phyloP scores from a whole-genome alignment of 2,329 filamentous ascomycete species.

The Plectosphaerella plurivora region DNA sequence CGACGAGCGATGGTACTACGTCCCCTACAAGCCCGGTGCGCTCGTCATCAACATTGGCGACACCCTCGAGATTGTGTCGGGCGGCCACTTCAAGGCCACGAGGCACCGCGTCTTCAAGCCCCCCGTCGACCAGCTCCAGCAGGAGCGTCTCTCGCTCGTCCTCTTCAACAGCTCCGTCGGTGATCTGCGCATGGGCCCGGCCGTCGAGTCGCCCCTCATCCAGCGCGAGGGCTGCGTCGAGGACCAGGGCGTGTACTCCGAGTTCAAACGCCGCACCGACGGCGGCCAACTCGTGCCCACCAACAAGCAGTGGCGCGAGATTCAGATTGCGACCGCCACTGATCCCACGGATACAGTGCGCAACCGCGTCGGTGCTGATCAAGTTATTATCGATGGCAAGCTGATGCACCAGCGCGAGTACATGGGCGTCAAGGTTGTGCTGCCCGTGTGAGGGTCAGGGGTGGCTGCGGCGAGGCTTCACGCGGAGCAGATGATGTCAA shows the following conservation, averaged over 20 bases:
- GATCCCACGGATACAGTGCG: slow-evolving; percentile 34
- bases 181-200: slow-evolving; percentile 35
- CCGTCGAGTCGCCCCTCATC: slow-evolving; percentile 22
- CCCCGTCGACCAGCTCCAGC: slow-evolving; percentile 26
- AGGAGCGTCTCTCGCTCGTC: slow-evolving; percentile 35
- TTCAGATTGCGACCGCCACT: slow-evolving; percentile 38
- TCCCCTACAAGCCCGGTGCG: slow-evolving; percentile 35
- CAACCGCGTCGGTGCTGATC: slow-evolving; percentile 35
- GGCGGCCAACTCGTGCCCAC: slow-evolving; percentile 36
- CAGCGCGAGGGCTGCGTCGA: slow-evolving; percentile 34
- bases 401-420: slow-evolving; percentile 41
- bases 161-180: slow-evolving; percentile 41
- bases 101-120: slow-evolving; percentile 28
- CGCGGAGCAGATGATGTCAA: not conserved
- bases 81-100: slow-evolving; percentile 25
- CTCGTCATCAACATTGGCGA: slow-evolving; percentile 39
- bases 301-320: slow-evolving; percentile 43
- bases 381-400: slow-evolving; percentile 37
- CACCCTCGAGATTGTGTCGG: slow-evolving; percentile 23
- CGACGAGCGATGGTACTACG: slow-evolving; percentile 37
- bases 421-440: slow-evolving; percentile 39
- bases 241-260: slow-evolving; percentile 38
- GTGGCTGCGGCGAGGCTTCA: too few species aligned
- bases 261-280: slow-evolving; percentile 36
- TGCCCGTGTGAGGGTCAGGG: slow-evolving; percentile 30